Evolutionary conservation across 305 asterid genomes (phyloP), one percentile per base, ranked within the genome.

Genomic region (Fraxinus platypoda): DNA sequence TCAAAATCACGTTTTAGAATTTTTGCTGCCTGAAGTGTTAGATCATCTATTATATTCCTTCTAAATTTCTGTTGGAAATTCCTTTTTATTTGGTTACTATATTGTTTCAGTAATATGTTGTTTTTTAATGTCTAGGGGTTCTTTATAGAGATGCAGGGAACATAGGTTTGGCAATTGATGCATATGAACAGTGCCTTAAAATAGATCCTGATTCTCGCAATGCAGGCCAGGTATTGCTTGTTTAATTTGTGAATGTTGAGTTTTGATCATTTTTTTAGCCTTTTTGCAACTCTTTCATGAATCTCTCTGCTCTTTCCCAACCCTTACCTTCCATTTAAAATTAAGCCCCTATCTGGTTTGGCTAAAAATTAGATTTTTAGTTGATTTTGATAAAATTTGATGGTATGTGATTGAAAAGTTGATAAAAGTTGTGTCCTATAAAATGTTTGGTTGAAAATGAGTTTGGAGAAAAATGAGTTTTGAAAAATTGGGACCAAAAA

Each of bases 201-300:
- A 95, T 97, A 78, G 99, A 97, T 88, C 97, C 97, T 2, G 98
- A 97, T 89, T 97, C 99, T 81, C 98, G 99, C 78, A 97, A 97
- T 90, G 76, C 76, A 5, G 76, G 76, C 76, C 76, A 71, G 43
- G 76, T 71, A 71, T 31, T 71, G 43, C 76, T 71, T 71, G 76
- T 71, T 71, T 71, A 71, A 17, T 71, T 64, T 83, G 73, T 81
- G 62, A 73, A 62, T 82, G 37, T 62, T 57, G 54, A 71, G 78
- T 76, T 83, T 57, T 25, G 73, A 74, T 52, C 8, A 52, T 52
- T n/a, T 52, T 52, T 52, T 52, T 38, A 52, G 62, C 62, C 23
- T 52, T 17, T 38, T 4, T 17, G 62, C 62, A 52, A 17, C 62
- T 52, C 8, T 52, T 52, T 52, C 62, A 4, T 5, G 62, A n/a